Evolutionary conservation across 2,329 filamentous ascomycete species (phyloP).

Genomic region (Calonectria hawksworthii): DNA sequence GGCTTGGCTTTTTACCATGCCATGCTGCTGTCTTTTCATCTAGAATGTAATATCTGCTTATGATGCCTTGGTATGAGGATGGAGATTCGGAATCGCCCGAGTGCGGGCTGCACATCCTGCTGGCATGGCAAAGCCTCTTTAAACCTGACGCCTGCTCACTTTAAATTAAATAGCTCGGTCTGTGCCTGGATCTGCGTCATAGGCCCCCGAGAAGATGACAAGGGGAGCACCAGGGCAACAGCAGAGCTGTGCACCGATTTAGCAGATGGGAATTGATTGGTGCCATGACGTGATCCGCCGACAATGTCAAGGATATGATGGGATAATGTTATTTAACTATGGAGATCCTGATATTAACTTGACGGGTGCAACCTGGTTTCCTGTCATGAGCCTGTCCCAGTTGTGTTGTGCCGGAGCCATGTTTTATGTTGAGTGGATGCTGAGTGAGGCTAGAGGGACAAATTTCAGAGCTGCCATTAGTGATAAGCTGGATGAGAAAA

Average conservation of each 20-base stretch:
- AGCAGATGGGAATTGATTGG: background rate
- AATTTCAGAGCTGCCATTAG: background rate
- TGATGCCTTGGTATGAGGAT: background rate
- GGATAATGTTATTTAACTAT: background rate
- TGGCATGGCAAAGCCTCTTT: background rate
- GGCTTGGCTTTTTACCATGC: background rate
- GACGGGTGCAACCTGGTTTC: background rate
- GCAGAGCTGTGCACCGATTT: background rate
- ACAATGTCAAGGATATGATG: background rate
- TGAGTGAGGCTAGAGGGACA: background rate
- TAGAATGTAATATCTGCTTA: background rate
- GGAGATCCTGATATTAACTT: background rate
- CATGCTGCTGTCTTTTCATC: background rate
- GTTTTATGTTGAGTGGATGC: background rate
- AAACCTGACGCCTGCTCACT: slow-evolving; percentile 1
- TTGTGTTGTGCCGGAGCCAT: background rate
- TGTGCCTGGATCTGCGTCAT: background rate
- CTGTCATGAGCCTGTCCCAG: background rate
- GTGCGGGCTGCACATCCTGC: background rate
- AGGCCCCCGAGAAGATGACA: background rate
- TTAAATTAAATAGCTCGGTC: background rate
- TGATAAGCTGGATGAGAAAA: too few relatives aligned
- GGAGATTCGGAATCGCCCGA: background rate
- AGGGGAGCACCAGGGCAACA: background rate
- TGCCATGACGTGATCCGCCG: background rate